Evolutionary conservation across 2,329 filamentous ascomycete species (phyloP), one percentile per base, ranked within the genome.

Genomic region (Epichloe sp.): DNA sequence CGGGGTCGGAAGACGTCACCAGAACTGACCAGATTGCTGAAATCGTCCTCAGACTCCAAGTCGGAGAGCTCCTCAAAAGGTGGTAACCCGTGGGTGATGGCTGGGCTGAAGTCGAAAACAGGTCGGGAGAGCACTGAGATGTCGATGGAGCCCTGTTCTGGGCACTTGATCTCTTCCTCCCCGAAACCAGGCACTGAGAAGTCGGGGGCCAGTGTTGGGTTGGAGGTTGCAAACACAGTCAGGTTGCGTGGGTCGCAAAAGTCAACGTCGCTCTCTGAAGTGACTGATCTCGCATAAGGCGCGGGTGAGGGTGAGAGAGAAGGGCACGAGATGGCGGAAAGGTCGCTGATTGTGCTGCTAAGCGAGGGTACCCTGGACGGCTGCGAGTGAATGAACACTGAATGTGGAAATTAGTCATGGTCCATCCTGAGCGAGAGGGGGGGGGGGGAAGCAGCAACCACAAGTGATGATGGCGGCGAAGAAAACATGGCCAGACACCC

Each of bases 191-290:
- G 74, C 57, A 86, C 73, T 54, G 83, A 76, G 58, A 88, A 83
- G 58, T 88, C 84, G 44, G 76, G 69, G 7, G 74, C 69, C 48
- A 76, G 63, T 8, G 71, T 74, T 40, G 74, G 65, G 59, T 72
- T 76, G 55, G 72, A 67, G 63, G 68, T 67, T 50, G 72, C 76
- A 31, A 71, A 76, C 15, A 95, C 87, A 19, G 86, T 95, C 56
- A 96, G 73, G 64, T 95, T 88, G 63, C 90, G 83, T 36, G 91
- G 90, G 64, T 96, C 90, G 69, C 91, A 95, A 67, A 93, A 94
- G 69, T 88, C 84, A 58, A 88, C 77, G 66, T 88, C 84, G 58
- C 78, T 75, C 62, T 88, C 85, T 2, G 82, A 81, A 44, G 77
- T 72, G 64, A 83, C 72, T 51, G 86, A 81, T 60, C 78, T 75